Evolutionary conservation across 352 stramenopile genomes (phyloP).

Genomic region (Thalassiosira ordinaria): DNA sequence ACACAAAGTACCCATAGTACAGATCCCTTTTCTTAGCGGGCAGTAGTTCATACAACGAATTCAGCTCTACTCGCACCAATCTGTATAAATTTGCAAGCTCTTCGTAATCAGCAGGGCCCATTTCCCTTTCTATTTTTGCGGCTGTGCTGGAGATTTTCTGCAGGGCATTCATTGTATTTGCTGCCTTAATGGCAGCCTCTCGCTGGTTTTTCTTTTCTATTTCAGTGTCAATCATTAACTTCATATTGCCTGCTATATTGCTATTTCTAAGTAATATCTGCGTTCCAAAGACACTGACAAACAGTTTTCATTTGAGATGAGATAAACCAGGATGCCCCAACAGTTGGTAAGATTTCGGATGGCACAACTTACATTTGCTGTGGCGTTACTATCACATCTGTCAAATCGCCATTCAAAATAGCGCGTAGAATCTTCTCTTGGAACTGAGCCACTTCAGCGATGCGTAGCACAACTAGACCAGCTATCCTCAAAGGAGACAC

Average conservation of each 20-base stretch:
- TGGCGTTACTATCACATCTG: constrained; percentile 54
- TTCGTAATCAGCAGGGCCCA: constrained; percentile 57
- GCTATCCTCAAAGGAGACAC: constrained; percentile 34
- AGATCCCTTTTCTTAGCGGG: constrained; percentile 60
- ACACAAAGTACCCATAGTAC: constrained; percentile 74
- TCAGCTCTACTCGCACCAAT: constrained; percentile 57
- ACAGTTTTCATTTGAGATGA: background rate
- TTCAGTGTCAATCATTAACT: constrained; percentile 69
- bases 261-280: constrained; percentile 70
- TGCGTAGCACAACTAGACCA: constrained; percentile 66
- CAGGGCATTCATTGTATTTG: constrained; percentile 66
- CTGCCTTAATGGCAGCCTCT: constrained; percentile 55
- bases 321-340: background rate
- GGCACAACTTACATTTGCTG: constrained; percentile 60
- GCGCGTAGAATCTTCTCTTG: constrained; percentile 77
- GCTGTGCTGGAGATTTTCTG: constrained; percentile 58
- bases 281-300: constrained; percentile 64
- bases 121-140: constrained; percentile 44
- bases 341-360: background rate
- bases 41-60: constrained; percentile 63
- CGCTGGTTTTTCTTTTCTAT: constrained; percentile 51
- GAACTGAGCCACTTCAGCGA: constrained; percentile 74
- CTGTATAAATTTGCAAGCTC: constrained; percentile 66
- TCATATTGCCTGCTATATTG: constrained; percentile 74
- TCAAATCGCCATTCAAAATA: constrained; percentile 60